Conservation (phyloP, 306 rosid genomes). For the Carpinus viminea region DNA sequence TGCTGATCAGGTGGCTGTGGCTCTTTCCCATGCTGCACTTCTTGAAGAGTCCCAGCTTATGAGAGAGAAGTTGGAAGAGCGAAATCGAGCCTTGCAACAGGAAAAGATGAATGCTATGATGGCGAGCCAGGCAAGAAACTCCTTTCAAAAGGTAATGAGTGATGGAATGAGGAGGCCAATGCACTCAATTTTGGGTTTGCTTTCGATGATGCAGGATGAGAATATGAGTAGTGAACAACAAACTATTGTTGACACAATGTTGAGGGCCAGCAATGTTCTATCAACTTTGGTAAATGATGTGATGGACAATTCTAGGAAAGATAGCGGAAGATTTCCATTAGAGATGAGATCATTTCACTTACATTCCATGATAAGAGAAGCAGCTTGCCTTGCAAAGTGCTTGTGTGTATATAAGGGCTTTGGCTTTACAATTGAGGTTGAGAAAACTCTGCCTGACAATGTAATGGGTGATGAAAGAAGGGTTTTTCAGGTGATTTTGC, state of each 20-base stretch:
- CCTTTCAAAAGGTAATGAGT: conserved; percentile 96
- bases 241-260: conserved; percentile 84
- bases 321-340: conserved; percentile 72
- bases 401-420: conserved; percentile 75
- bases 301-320: conserved; percentile 81
- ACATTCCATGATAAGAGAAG: conserved; percentile 86
- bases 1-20: conserved; percentile 99
- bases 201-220: conserved; percentile 81
- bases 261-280: conserved; percentile 80
- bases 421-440: conserved; percentile 74
- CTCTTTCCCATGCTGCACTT: conserved; percentile 96
- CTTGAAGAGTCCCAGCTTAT: conserved; percentile 98
- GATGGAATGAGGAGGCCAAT: conserved; percentile 99
- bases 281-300: conserved; percentile 89
- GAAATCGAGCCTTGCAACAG: conserved; percentile 91
- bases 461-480: conserved; percentile 95
- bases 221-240: conserved; percentile 65
- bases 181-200: conserved; percentile 95
- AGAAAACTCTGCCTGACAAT: conserved; percentile 76
- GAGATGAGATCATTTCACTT: conserved; percentile 77
- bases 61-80: conserved; percentile 96
- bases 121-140: conserved; percentile 96
- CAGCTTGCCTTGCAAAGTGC: conserved; percentile 93
- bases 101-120: conserved; percentile 84
- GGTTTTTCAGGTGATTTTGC: conserved; percentile 97